Evolutionary conservation across 192 early-diverging fungal species (phyloP).

Genomic region (Coemansia sp.): DNA sequence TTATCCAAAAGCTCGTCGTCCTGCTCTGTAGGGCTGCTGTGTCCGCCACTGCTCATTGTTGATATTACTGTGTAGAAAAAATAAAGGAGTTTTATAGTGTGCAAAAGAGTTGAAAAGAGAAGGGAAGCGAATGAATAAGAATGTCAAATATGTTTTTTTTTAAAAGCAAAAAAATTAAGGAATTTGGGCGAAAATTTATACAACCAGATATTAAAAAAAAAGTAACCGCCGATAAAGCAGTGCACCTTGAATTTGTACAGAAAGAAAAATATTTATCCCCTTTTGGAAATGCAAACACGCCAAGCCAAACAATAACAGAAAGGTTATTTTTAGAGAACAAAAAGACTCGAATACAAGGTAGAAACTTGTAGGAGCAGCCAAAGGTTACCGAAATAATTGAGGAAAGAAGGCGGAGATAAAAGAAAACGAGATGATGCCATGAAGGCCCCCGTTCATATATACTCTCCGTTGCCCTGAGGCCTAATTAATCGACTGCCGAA

Average conservation of each 20-base stretch:
- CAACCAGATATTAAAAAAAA: background rate
- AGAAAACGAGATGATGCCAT: background rate
- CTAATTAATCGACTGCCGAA: too few species aligned
- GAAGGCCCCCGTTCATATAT: too few species aligned
- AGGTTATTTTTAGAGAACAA: background rate
- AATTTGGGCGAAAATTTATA: slow-evolving; percentile 2
- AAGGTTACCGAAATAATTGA: background rate
- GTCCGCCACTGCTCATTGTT: slow-evolving; percentile 4
- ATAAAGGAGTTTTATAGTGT: background rate
- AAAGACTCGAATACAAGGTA: background rate
- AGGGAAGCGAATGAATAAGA: background rate
- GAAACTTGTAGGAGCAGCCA: background rate
- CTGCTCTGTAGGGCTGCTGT: slow-evolving; percentile 11
- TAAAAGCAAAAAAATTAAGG: background rate
- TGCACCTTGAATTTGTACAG: background rate
- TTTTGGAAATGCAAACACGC: background rate
- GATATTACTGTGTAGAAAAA: background rate
- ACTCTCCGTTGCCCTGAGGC: too few species aligned
- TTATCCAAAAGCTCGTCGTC: slow-evolving; percentile 46
- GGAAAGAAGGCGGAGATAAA: background rate
- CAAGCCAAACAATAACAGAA: slow-evolving; percentile 1
- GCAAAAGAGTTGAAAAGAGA: background rate
- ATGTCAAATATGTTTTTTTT: background rate
- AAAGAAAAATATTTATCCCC: background rate
- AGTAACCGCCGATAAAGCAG: too few species aligned